Conservation (phyloP, 345 rosid genomes). For the Diplotaxis tenuifolia region DNA sequence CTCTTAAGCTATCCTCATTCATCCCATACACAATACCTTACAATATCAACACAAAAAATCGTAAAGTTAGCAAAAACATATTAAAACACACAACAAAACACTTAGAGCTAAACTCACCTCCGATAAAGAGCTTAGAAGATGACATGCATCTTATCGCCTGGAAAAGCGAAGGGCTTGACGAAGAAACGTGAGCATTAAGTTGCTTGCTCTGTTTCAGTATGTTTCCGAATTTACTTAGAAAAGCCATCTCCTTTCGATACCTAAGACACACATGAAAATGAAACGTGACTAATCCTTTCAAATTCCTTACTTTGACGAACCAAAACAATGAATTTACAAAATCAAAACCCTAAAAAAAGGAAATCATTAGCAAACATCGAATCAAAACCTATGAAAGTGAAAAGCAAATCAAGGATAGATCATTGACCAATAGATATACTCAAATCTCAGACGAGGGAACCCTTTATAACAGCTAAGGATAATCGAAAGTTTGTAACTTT, state of each 20-base stretch:
- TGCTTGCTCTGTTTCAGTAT: conserved; percentile 70
- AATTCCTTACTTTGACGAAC: background rate
- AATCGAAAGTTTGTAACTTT: background rate
- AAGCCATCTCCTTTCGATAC: conserved; percentile 53
- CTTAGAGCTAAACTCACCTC: conserved; percentile 50
- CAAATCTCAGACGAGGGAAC: background rate
- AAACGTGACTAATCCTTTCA: background rate
- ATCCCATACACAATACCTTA: conserved; percentile 70
- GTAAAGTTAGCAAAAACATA: background rate
- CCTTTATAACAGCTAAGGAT: background rate
- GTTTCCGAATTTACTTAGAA: conserved; percentile 70
- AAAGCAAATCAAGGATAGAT: conserved; percentile 11
- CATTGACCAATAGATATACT: background rate
- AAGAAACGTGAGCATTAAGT: conserved; percentile 43
- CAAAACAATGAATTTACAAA: background rate
- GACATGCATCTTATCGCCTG: conserved; percentile 82
- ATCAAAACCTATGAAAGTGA: conserved; percentile 7
- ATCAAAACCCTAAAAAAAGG: background rate
- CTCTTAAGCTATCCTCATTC: conserved; percentile 62
- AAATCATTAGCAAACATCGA: conserved; percentile 1
- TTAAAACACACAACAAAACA: background rate
- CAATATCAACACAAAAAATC: conserved; percentile 7
- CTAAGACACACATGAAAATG: background rate
- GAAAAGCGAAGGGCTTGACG: conserved; percentile 61
- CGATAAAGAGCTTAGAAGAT: conserved; percentile 69